A percentile compares a stretch with the other conserved stretches of the same genome.
Evolutionary conservation across 2,329 filamentous ascomycete species (phyloP).

Genomic region (Cercospora zeina): DNA sequence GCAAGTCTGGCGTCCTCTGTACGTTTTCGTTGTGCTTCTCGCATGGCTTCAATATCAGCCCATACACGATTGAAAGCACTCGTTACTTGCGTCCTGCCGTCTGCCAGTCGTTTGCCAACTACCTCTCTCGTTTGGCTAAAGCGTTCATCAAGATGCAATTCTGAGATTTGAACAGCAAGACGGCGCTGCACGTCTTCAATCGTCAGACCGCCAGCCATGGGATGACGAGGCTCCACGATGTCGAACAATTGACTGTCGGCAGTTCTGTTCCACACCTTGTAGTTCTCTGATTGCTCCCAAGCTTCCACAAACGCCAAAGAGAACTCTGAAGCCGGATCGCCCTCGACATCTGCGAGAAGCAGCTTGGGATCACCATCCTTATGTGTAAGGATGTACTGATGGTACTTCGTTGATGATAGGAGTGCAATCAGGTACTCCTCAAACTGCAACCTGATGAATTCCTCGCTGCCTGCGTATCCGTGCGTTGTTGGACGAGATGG

Average conservation of each 20-base stretch:
- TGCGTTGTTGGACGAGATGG: constrained; percentile 88
- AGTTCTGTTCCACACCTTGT: constrained; percentile 75
- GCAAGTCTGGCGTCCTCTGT: constrained; percentile 57
- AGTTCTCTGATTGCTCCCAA: constrained; percentile 88
- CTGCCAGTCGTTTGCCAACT: constrained; percentile 83
- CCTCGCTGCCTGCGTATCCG: constrained; percentile 92
- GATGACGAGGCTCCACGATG: constrained; percentile 88
- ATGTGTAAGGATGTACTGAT: constrained; percentile 52
- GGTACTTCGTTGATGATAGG: constrained; percentile 86
- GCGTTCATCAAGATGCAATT: constrained; percentile 88
- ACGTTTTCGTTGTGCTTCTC: constrained; percentile 69
- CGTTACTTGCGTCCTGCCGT: constrained; percentile 83
- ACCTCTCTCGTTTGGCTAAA: constrained; percentile 81
- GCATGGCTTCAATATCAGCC: constrained; percentile 80
- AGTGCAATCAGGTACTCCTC: constrained; percentile 93
- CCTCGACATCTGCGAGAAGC: constrained; percentile 65
- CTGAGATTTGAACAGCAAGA: constrained; percentile 86
- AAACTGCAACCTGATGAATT: constrained; percentile 95
- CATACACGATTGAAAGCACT: constrained; percentile 86
- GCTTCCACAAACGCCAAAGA: constrained; percentile 79
- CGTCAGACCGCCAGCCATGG: constrained; percentile 85
- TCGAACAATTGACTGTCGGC: constrained; percentile 86
- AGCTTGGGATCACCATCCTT: constrained; percentile 56
- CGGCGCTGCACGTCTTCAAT: constrained; percentile 93
- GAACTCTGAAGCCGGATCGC: constrained; percentile 83